phyloP scores from a whole-genome alignment of 192 early-diverging fungal species.

The Phlyctochytrium bullatum region DNA sequence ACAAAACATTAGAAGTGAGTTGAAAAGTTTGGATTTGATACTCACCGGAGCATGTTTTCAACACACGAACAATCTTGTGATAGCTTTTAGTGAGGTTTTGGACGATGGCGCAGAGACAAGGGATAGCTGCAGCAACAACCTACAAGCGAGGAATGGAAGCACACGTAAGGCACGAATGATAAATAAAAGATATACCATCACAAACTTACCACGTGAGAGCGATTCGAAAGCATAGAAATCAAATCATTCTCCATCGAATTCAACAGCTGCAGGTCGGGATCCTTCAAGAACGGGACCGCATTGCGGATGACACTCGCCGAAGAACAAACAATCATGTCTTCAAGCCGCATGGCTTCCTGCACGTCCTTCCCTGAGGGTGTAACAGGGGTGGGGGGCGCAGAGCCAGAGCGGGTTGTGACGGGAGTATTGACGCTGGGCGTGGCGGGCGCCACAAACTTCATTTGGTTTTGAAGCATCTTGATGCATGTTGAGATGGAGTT shows the following conservation, averaged over 20 bases:
- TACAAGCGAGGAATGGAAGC: conserved; percentile 4
- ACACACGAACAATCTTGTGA: conserved; percentile 28
- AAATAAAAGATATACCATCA: conserved; percentile 27
- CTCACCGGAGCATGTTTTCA: conserved; percentile 29
- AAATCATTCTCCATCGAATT: conserved; percentile 60
- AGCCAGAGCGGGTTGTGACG: not conserved
- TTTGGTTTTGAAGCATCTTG: conserved; percentile 56
- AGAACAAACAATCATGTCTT: conserved; percentile 17
- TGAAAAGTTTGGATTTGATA: conserved; percentile 11
- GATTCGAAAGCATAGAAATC: conserved; percentile 51
- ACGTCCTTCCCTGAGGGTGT: conserved; percentile 20
- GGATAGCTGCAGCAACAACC: conserved; percentile 65
- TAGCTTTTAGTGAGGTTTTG: conserved; percentile 40
- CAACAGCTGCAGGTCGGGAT: conserved; percentile 56
- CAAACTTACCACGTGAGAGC: too few species aligned
- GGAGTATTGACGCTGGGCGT: not conserved
- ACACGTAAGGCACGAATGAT: not conserved
- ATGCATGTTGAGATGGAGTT: conserved; percentile 10
- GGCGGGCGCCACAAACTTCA: conserved; percentile 28
- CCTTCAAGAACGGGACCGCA: conserved; percentile 45
- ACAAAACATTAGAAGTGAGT: not conserved
- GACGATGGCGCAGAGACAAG: conserved; percentile 71
- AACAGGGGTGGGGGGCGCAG: not conserved
- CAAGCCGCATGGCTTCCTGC: conserved; percentile 40
- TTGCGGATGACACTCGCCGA: conserved; percentile 47